A percentile compares a stretch with the other conserved stretches of the same genome.
phyloP scores from a whole-genome alignment of 495 filamentous ascomycete species.

The Acidiella bohemica region DNA sequence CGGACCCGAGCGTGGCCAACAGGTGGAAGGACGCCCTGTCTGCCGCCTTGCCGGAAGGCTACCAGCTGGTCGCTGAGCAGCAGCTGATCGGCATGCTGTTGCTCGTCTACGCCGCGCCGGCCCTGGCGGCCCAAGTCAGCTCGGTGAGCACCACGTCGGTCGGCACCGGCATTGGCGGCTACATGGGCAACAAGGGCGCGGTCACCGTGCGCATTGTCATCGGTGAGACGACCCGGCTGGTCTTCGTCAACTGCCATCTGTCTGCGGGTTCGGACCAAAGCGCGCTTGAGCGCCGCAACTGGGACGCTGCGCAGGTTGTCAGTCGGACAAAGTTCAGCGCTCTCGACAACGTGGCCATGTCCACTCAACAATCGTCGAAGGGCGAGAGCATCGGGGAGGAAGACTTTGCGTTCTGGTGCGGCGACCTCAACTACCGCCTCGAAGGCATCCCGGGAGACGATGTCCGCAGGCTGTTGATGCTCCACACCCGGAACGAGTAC shows the following conservation, averaged over 20 bases:
- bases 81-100: slow-evolving; percentile 78
- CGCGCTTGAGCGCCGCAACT: slow-evolving; percentile 70
- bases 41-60: slow-evolving; percentile 60
- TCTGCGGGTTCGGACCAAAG: slow-evolving; percentile 69
- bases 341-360: slow-evolving; percentile 44
- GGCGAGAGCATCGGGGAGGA: slow-evolving; percentile 71
- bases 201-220: slow-evolving; percentile 69
- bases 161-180: slow-evolving; percentile 79
- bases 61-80: slow-evolving; percentile 59
- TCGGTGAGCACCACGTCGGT: slow-evolving; percentile 65
- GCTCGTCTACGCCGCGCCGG: slow-evolving; percentile 72
- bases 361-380: slow-evolving; percentile 34
- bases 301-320: slow-evolving; percentile 73
- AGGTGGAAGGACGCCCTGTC: slow-evolving; percentile 68
- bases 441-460: slow-evolving; percentile 81
- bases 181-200: slow-evolving; percentile 92
- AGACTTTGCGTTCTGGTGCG: slow-evolving; percentile 92
- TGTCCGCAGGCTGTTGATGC: slow-evolving; percentile 68
- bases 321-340: slow-evolving; percentile 61
- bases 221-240: slow-evolving; percentile 75
- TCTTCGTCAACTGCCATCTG: slow-evolving; percentile 85
- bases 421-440: slow-evolving; percentile 89
- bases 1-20: slow-evolving; percentile 51
- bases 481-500: slow-evolving; percentile 71
- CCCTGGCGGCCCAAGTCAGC: slow-evolving; percentile 53